Conservation (phyloP, 305 asterid genomes). For the Fraxinus ornus region DNA sequence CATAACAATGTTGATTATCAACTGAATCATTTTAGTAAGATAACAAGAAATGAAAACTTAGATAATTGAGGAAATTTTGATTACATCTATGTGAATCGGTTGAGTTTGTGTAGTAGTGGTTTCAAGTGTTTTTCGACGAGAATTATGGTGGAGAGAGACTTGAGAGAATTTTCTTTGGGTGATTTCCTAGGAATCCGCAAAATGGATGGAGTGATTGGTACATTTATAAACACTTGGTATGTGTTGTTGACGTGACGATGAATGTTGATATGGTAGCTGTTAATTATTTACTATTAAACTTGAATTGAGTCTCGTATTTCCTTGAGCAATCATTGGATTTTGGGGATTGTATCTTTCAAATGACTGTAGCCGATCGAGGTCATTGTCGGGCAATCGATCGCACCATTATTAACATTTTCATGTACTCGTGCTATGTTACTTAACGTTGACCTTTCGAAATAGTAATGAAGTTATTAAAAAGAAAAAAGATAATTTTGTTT, state of each 20-base stretch:
- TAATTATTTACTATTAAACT: background rate
- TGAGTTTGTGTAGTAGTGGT: background rate
- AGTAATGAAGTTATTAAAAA: background rate
- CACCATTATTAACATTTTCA: background rate
- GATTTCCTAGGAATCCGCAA: background rate
- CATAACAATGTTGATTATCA: background rate
- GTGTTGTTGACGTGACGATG: background rate
- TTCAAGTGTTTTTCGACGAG: background rate
- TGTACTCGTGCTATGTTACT: background rate
- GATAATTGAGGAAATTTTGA: background rate
- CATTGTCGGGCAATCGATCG: background rate
- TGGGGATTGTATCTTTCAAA: background rate
- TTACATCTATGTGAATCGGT: background rate
- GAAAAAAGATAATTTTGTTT: background rate
- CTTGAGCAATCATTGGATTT: background rate
- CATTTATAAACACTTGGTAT: background rate
- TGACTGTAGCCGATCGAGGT: background rate
- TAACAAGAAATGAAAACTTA: background rate
- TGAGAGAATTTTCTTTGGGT: too few species aligned
- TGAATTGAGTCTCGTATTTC: background rate
- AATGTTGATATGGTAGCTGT: background rate
- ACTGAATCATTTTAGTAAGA: background rate
- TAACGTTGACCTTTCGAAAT: background rate
- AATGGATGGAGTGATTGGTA: background rate
- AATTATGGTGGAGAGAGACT: background rate